Percentiles rank a stretch among this genome's conserved stretches.
phyloP scores from a whole-genome alignment of 257 asterid genomes.

The Ilex asprella region DNA sequence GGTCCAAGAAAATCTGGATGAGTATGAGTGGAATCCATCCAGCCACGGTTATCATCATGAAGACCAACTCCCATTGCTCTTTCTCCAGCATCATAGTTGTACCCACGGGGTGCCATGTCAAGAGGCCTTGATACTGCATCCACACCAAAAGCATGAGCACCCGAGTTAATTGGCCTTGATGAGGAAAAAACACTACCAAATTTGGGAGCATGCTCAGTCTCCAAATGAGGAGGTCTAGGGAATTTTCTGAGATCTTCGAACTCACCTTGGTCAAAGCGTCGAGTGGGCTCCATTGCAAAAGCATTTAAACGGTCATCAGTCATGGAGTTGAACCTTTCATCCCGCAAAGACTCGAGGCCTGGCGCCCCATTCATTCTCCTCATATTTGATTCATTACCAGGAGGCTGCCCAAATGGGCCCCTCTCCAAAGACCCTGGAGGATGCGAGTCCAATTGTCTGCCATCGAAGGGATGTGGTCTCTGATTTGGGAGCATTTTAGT shows the following conservation, averaged over 20 bases:
- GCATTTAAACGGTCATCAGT: constrained; percentile 39
- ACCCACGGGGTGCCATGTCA: constrained; percentile 40
- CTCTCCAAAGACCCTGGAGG: constrained; percentile 33
- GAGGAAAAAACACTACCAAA: neutral
- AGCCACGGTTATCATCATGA: constrained; percentile 9
- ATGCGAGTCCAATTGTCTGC: constrained; percentile 14
- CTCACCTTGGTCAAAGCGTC: constrained; percentile 53
- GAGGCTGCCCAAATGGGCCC: constrained; percentile 29
- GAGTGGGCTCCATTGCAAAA: constrained; percentile 35
- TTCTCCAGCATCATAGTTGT: constrained; percentile 13
- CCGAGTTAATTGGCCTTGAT: neutral
- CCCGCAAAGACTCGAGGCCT: constrained; percentile 38
- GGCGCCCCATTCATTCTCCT: constrained; percentile 34
- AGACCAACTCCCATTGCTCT: constrained; percentile 17
- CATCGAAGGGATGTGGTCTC: constrained; percentile 22
- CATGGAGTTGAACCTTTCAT: constrained; percentile 39
- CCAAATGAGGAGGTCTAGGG: neutral
- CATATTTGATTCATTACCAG: constrained; percentile 30
- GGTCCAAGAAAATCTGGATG: constrained; percentile 34
- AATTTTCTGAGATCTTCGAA: neutral
- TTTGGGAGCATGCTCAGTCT: neutral
- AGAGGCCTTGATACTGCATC: constrained; percentile 34
- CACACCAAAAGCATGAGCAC: constrained; percentile 14
- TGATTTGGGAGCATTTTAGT: constrained; percentile 33
- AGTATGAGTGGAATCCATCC: constrained; percentile 17